Evolutionary conservation across 192 early-diverging fungal species (phyloP), one percentile per base, ranked within the genome.

Genomic region (Entomortierella parvispora): DNA sequence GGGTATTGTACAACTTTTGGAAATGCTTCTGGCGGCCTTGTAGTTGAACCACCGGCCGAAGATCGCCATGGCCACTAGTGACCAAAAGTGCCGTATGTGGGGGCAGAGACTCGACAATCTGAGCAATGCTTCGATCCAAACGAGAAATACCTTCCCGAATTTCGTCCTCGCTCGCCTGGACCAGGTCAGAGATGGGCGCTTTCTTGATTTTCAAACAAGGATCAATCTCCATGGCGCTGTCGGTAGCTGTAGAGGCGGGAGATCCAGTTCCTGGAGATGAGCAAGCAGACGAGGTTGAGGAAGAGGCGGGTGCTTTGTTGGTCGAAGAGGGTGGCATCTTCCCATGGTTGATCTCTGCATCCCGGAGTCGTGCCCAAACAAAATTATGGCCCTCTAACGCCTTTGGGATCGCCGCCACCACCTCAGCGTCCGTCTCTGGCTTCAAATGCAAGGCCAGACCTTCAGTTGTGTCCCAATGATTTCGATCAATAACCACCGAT

Each of bases 21-120:
- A 47, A 77, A 2, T 33, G 49, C 47, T 49, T 68, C 44, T 77
- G 74, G 4, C 54, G 65, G 5, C 55, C 53, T 31, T 68, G 66
- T 23, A 64, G 26, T 51, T 57, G 71, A 51, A 23, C 25, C 46
- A 77, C 65, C 14, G 58, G 58, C 12, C 79, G 65, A 1, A 54
- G 12, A 58, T 85, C 69, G 42, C 78, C 81, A 4, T 70, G 65
- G 9, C 84, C 82, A 42, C 84, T 81, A 29, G 65, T 71, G 15
- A 86, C 57, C 7, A 86, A 49, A 12, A 86, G n/a, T 3, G 78
- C 63, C 10, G 84, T 82, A 18, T 70, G 59, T 0, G 22, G 17
- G 11, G 84, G 84, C 23, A 86, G 43, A 1, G 59, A 60, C 15
- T 72, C 59, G n/a, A 83, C 77, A 45, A 83, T 58, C 2, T 25